These are phyloP conservation scores for Hsuehochloa calcarea DNA, from an alignment of 176 grass and related monocot species.

Conservation along the genomic window DNA sequence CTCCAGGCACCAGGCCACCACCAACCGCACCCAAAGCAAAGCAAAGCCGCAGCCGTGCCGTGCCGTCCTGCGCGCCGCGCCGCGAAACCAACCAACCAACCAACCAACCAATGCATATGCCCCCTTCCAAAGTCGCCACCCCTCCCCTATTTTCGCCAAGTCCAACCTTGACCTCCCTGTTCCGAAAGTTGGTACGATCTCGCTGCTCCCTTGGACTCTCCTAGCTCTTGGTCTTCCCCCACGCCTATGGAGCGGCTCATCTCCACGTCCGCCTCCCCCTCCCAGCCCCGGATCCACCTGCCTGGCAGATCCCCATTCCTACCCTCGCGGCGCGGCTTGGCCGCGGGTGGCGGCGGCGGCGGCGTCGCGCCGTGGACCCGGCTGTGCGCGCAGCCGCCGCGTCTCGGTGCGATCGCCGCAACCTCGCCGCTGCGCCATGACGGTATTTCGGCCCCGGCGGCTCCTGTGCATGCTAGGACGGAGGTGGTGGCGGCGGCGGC, in stretches of 20 bases:
- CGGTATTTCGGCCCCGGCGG: background rate
- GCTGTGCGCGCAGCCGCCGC: background rate
- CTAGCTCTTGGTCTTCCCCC: background rate
- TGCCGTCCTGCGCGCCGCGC: background rate
- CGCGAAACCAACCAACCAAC: too few species aligned
- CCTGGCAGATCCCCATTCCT: constrained; percentile 6
- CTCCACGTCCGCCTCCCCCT: constrained; percentile 28
- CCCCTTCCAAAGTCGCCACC: background rate
- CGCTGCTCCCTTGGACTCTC: background rate
- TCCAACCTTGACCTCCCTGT: background rate
- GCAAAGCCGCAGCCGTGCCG: background rate
- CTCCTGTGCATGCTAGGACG: background rate
- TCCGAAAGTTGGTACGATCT: constrained; percentile 13
- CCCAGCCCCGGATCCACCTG: constrained; percentile 26
- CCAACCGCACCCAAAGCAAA: background rate
- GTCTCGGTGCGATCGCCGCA: background rate
- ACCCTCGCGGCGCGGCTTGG: constrained; percentile 9
- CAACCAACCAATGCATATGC: background rate
- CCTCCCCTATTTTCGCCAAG: background rate
- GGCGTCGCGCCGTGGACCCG: constrained; percentile 21
- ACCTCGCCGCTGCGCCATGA: constrained; percentile 23
- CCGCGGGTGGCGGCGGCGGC: background rate
- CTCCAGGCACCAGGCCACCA: background rate
- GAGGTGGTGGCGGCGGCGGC: background rate
- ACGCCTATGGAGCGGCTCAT: constrained; percentile 61